Evolutionary conservation across 2,329 filamentous ascomycete genomes (phyloP).

Genomic region (Pyrenochaeta sp.): DNA sequence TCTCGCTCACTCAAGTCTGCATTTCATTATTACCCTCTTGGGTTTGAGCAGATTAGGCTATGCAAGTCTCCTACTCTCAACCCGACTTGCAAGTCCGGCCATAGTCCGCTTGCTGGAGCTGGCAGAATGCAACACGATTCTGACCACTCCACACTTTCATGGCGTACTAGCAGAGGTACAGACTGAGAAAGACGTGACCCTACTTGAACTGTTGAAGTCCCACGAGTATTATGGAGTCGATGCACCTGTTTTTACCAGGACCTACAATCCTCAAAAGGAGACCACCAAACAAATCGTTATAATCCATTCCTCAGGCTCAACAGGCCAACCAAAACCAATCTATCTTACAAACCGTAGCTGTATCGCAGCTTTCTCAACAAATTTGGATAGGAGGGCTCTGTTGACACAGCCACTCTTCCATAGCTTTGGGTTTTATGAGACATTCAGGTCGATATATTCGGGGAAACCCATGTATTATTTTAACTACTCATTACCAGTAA

Average conservation of each 20-base stretch:
- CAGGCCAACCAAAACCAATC: slow-evolving; percentile 71
- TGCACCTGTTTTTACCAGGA: slow-evolving; percentile 20
- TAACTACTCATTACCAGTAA: slow-evolving; percentile 31
- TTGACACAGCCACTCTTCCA: slow-evolving; percentile 37
- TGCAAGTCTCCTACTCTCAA: slow-evolving; percentile 64
- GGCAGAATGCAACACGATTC: slow-evolving; percentile 28
- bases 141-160: slow-evolving; percentile 30
- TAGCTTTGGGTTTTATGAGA: slow-evolving; percentile 34
- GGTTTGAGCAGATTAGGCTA: slow-evolving; percentile 65
- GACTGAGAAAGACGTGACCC: slow-evolving; percentile 23
- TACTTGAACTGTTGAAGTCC: slow-evolving; percentile 33
- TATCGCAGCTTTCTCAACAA: slow-evolving; percentile 27
- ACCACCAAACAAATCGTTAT: slow-evolving; percentile 50
- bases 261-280: slow-evolving; percentile 31
- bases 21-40: slow-evolving; percentile 64
- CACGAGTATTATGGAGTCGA: slow-evolving; percentile 29
- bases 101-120: slow-evolving; percentile 54
- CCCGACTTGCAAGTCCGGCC: slow-evolving; percentile 61
- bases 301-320: slow-evolving; percentile 65
- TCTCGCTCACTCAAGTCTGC: slow-evolving; percentile 63
- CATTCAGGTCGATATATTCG: slow-evolving; percentile 32
- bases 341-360: slow-evolving; percentile 61
- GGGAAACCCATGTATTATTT: slow-evolving; percentile 35
- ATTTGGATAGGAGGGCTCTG: slow-evolving; percentile 28
- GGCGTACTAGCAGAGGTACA: slow-evolving; percentile 40